phyloP scores from a whole-genome alignment of 768 basidiomycete genomes.

The Coprinellus micaceus region DNA sequence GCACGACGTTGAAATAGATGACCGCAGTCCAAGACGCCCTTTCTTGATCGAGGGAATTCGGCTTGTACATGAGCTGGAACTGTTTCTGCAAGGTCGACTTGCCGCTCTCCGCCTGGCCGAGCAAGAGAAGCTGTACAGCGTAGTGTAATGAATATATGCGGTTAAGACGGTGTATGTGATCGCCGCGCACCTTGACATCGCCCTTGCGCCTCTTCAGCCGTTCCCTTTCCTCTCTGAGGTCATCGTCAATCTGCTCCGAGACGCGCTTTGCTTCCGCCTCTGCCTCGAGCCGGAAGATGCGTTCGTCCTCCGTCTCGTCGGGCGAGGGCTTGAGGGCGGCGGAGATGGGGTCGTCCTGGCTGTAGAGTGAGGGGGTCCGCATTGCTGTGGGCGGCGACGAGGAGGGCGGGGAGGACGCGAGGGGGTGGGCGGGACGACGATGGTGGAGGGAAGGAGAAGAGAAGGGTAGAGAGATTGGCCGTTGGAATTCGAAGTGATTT shows the following conservation, averaged over 20 bases:
- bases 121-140: conserved; percentile 53
- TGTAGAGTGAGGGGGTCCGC: conserved; percentile 70
- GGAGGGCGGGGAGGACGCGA: conserved; percentile 21
- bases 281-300: conserved; percentile 51
- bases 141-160: conserved; percentile 35
- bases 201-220: conserved; percentile 59
- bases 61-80: conserved; percentile 79
- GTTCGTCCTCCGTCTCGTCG: conserved; percentile 64
- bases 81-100: conserved; percentile 77
- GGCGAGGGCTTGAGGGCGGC: conserved; percentile 61
- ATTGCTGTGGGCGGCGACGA: conserved; percentile 22
- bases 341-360: conserved; percentile 73
- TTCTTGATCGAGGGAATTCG: conserved; percentile 63
- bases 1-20: conserved; percentile 74
- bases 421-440: conserved; percentile 31
- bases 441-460: conserved; percentile 24
- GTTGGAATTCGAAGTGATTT: conserved; percentile 6
- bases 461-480: conserved; percentile 13
- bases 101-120: conserved; percentile 77
- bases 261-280: conserved; percentile 75
- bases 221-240: conserved; percentile 68
- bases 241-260: conserved; percentile 81
- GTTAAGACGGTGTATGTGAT: conserved; percentile 6
- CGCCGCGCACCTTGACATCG: conserved; percentile 60
- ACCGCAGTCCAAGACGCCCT: conserved; percentile 70